Base-by-base conservation (phyloP, 768 basidiomycete genomes). In the Auricularia sp. region DNA sequence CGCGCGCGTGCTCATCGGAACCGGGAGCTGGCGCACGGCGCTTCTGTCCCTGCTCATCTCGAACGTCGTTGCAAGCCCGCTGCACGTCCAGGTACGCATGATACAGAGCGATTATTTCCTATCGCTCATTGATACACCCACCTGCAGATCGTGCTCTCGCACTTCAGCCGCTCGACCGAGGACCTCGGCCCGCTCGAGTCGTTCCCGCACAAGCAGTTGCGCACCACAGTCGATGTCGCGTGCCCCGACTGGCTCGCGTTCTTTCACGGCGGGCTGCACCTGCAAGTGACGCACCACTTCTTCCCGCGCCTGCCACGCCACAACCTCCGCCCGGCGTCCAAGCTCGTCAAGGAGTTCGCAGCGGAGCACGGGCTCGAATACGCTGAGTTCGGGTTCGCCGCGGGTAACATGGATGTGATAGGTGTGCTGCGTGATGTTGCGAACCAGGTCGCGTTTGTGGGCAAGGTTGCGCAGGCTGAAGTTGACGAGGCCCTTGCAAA, bases 201-300 rank as follows among this genome's bases (percentile, higher is more conserved):
- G 0, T 98, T 98, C 78, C 84, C 89, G 3, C 88, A 92, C 69
- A 87, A 97, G 16, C 97, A 99, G 74, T 78, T 99, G 70, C 89
- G 97, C 60, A 99, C 97, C n/a, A 98, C 97, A 0, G 89, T 91
- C 56, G 97, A 99, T 74, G 93, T 99, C 51, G 84, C 91, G 66
- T 98, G 97, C 75, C 84, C 86, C 2, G 80, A 87, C 1, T 84
- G 85, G 36, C 81, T 98, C 69, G 90, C 83, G 62, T 98, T 94
- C 72, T 76, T 99, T 39, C 97, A 99, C 71, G 97, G 97, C 11
- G 97, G 97, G n/a, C 83, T 99, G 21, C 93, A 99, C 70, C 85
- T 98, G 12, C 97, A 99, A 75, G 92, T 98, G 53, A 93, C 96
- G 2, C 97, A 99, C 70, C 95, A 98, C 74, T 82, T 98, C 65